These are phyloP conservation scores for Aspergillus piperis DNA, from an alignment of 2,329 filamentous ascomycete species.

Conservation along the genomic window DNA sequence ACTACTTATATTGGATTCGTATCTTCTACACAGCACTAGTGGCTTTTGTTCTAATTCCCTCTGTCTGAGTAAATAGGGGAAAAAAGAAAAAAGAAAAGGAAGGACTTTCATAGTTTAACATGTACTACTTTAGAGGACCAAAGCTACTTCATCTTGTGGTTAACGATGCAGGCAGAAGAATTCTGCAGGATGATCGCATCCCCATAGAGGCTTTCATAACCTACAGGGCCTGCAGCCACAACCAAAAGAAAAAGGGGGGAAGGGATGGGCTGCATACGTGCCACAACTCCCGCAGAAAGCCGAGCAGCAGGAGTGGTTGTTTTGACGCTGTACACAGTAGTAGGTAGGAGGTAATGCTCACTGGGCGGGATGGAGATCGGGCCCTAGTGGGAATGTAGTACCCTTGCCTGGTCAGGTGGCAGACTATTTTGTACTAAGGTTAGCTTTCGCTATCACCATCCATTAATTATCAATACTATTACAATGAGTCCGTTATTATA, in stretches of 20 bases:
- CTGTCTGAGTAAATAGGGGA: too few species aligned
- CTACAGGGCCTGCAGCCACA: not conserved
- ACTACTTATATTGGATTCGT: too few species aligned
- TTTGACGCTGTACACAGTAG: too few species aligned
- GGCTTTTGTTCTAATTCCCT: too few species aligned
- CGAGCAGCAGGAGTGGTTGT: not conserved
- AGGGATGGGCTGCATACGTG: not conserved
- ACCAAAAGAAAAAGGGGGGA: not conserved
- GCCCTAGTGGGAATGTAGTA: constrained; percentile 27
- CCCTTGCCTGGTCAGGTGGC: not conserved
- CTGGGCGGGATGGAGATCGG: constrained; percentile 10
- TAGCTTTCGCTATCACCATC: not conserved
- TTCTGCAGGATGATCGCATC: not conserved
- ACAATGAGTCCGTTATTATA: too few species aligned
- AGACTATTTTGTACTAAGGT: not conserved
- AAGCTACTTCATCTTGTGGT: not conserved
- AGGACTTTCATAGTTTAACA: too few species aligned
- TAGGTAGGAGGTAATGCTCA: not conserved
- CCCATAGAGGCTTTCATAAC: not conserved
- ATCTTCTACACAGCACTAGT: too few species aligned
- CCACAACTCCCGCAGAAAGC: not conserved
- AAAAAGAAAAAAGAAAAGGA: too few species aligned
- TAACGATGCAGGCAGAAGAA: not conserved
- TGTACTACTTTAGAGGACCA: not conserved
- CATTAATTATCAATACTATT: not conserved